These are phyloP conservation scores for Pleomassaria siparia DNA, from an alignment of 2,329 filamentous ascomycete genomes.

Conservation along the genomic window DNA sequence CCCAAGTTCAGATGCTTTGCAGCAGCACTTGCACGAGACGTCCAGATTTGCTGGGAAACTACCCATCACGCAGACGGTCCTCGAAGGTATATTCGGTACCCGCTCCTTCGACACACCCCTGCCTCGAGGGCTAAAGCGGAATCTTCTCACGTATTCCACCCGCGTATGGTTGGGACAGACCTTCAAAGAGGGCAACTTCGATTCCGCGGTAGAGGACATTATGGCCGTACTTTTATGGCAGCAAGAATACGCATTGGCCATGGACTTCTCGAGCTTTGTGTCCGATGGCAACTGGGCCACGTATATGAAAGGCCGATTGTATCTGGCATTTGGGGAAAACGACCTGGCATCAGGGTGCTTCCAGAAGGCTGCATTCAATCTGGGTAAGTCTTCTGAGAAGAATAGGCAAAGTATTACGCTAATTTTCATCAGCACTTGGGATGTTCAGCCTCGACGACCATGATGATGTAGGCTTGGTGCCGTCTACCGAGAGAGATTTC, in stretches of 20 bases:
- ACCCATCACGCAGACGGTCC: conserved; percentile 38
- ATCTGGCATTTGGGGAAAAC: conserved; percentile 72
- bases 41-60: conserved; percentile 28
- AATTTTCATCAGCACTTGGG: conserved; percentile 32
- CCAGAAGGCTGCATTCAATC: conserved; percentile 76
- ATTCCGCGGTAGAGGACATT: conserved; percentile 43
- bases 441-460: conserved; percentile 39
- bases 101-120: conserved; percentile 34
- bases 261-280: conserved; percentile 67
- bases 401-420: conserved; percentile 7
- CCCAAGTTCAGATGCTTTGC: conserved; percentile 25
- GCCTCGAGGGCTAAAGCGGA: conserved; percentile 27
- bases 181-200: conserved; percentile 40
- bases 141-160: conserved; percentile 49
- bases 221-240: conserved; percentile 48
- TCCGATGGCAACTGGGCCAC: conserved; percentile 60
- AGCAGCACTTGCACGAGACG: conserved; percentile 27
- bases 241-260: conserved; percentile 53
- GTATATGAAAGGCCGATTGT: conserved; percentile 83
- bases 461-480: conserved; percentile 61
- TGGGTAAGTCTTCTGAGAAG: conserved; percentile 64
- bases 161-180: conserved; percentile 48
- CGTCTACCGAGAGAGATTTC: conserved; percentile 68
- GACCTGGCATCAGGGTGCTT: conserved; percentile 74
- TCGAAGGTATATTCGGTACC: conserved; percentile 38